These are phyloP conservation scores for Fusarium chuoi DNA, from an alignment of 2,329 filamentous ascomycete genomes.

Conservation along the genomic window DNA sequence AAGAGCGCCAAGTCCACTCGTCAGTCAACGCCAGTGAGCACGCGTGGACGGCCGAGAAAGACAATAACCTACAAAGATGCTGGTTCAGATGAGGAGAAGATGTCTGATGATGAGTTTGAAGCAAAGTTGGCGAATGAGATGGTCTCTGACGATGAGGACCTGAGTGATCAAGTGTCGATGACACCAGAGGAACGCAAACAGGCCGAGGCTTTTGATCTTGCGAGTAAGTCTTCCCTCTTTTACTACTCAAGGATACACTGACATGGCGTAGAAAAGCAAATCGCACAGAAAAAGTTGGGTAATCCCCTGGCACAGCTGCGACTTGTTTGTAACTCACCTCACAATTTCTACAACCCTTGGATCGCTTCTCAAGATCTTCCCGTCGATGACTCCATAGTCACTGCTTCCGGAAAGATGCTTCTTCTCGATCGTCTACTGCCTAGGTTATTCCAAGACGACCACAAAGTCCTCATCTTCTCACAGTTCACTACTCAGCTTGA, in stretches of 20 bases:
- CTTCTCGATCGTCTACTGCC: slow-evolving; percentile 88
- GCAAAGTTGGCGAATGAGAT: slow-evolving; percentile 75
- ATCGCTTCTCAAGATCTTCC: slow-evolving; percentile 65
- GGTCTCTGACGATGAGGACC: slow-evolving; percentile 53
- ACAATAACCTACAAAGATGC: slow-evolving; percentile 62
- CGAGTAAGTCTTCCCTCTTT: slow-evolving; percentile 65
- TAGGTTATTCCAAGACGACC: slow-evolving; percentile 74
- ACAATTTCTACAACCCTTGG: slow-evolving; percentile 98
- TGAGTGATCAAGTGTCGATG: slow-evolving; percentile 43
- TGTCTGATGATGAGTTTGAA: slow-evolving; percentile 89
- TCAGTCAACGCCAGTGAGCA: slow-evolving; percentile 75
- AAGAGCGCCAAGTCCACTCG: slow-evolving; percentile 83
- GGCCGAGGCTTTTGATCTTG: slow-evolving; percentile 76
- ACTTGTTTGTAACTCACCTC: slow-evolving; percentile 90
- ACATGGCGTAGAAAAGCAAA: slow-evolving; percentile 73
- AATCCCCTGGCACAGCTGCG: slow-evolving; percentile 94
- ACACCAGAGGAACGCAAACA: slow-evolving; percentile 71
- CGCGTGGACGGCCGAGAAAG: slow-evolving; percentile 62
- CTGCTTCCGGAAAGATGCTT: slow-evolving; percentile 93
- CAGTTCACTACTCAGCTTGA: slow-evolving; percentile 97
- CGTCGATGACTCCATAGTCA: slow-evolving; percentile 84
- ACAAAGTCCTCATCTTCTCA: slow-evolving; percentile 96
- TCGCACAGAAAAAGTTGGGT: slow-evolving; percentile 89
- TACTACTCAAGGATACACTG: slow-evolving; percentile 38
- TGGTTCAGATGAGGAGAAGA: slow-evolving; percentile 67